phyloP scores from a whole-genome alignment of 129 eudicot genomes.

The Chrysanthemum seticuspe region DNA sequence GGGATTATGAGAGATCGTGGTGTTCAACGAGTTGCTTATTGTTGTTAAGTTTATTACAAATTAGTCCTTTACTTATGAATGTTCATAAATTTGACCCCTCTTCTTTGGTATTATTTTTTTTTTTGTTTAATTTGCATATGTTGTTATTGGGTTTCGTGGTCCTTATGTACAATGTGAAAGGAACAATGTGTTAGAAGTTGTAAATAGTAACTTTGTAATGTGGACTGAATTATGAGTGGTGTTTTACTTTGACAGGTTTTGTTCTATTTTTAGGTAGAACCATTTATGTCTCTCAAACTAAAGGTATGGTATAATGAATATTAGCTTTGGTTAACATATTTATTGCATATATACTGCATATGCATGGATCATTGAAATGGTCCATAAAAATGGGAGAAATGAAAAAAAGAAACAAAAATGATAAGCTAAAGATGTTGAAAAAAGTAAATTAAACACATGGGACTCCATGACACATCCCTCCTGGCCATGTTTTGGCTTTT shows the following conservation, averaged over 20 bases:
- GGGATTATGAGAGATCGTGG: conserved; percentile 82
- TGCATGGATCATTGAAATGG: conserved; percentile 15
- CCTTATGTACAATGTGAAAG: conserved; percentile 16
- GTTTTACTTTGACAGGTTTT: background rate
- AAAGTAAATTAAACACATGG: conserved; percentile 17
- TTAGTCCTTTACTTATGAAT: conserved; percentile 6
- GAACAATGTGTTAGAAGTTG: conserved; percentile 14
- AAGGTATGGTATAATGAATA: no score
- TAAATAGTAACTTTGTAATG: conserved; percentile 12
- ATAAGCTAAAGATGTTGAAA: background rate
- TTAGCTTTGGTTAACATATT: no score
- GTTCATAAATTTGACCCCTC: conserved; percentile 24
- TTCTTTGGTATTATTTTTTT: background rate
- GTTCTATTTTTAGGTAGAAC: no score
- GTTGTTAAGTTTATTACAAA: conserved; percentile 35
- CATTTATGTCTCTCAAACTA: no score
- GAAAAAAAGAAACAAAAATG: background rate
- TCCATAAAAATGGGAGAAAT: conserved; percentile 14
- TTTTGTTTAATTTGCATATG: conserved; percentile 20
- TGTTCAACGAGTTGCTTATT: conserved; percentile 51
- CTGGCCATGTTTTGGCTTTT: conserved; percentile 22
- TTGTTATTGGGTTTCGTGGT: conserved; percentile 9
- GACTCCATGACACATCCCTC: conserved; percentile 7
- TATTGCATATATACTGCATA: background rate
- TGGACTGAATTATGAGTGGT: background rate